Evolutionary conservation across 352 stramenopile species (phyloP), one percentile per base, ranked within the genome.

Genomic region (Globisporangium spiculum): DNA sequence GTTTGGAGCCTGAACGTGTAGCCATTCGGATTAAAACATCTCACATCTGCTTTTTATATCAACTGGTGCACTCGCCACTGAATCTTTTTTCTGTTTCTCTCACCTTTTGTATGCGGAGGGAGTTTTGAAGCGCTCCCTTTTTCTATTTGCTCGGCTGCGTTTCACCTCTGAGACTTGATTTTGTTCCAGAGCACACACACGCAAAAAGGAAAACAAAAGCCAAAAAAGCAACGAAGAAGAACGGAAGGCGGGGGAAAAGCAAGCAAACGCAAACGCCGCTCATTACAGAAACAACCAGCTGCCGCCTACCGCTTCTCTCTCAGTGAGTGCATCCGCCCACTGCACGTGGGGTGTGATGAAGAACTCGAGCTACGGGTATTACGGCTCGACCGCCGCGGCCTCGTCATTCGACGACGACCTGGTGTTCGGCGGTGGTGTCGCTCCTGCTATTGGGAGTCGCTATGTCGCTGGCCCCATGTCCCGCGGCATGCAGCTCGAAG

Each of bases 401-500:
- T 58, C 61, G 65, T 56, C 22, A 70, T 65, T 62, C 20, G 65
- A 66, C 24, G 65, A 70, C 34, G 65, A 70, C 50, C 41, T 66
- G 46, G 46, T 36, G 8, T 10, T 59, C 27, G 44, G 36, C n/a
- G 27, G 20, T 10, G 14, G 18, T 14, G 12, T 9, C 14, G 20
- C 20, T 16, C 7, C 27, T 20, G 57, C 57, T 30, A 12, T 48
- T n/a, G 12, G 8, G 7, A 44, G 26, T 34, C 53, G 54, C 63
- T 55, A 59, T 54, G 36, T 36, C 67, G 32, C 24, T 54, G 52
- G 50, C 12, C 30, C 76, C 22, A 70, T 80, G 34, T 89, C 83
- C 9, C 83, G 85, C 48, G 83, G 83, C 55, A 75, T 77, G 59
- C 79, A 90, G 65, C 81, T 93, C 59, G 85, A 93, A 62, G 83